phyloP scores from a whole-genome alignment of 257 asterid species.

The Paulownia fortunei region DNA sequence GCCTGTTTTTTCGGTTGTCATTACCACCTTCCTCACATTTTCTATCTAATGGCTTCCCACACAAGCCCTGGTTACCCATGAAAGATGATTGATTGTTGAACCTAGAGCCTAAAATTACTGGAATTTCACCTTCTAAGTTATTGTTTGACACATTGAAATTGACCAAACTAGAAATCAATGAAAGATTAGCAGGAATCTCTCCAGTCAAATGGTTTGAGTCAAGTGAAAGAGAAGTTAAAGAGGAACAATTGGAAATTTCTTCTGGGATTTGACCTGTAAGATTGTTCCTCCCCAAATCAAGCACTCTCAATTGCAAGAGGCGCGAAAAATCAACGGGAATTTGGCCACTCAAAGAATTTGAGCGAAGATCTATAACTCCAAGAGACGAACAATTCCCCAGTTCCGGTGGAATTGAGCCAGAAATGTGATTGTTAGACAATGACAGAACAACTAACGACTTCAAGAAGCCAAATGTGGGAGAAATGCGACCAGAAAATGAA shows the following conservation, averaged over 20 bases:
- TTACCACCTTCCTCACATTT: slow-evolving; percentile 45
- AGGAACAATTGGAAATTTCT: slow-evolving; percentile 60
- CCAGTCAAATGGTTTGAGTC: slow-evolving; percentile 58
- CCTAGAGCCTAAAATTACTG: slow-evolving; percentile 52
- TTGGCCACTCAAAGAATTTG: slow-evolving; percentile 56
- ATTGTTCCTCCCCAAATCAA: slow-evolving; percentile 69
- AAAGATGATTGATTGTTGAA: slow-evolving; percentile 52
- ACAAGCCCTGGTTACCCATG: slow-evolving; percentile 57
- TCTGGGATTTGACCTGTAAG: slow-evolving; percentile 62
- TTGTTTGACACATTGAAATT: slow-evolving; percentile 63
- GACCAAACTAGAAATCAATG: slow-evolving; percentile 49
- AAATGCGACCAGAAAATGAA: slow-evolving; percentile 61
- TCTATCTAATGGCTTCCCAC: slow-evolving; percentile 64
- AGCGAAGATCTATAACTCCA: slow-evolving; percentile 54
- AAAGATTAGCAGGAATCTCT: slow-evolving; percentile 58
- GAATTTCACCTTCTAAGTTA: slow-evolving; percentile 63
- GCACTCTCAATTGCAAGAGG: slow-evolving; percentile 51
- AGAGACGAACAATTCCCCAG: slow-evolving; percentile 68
- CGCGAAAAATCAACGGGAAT: slow-evolving; percentile 56
- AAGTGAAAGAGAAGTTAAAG: slow-evolving; percentile 48
- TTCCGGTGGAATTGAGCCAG: slow-evolving; percentile 63
- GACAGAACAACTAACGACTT: slow-evolving; percentile 63
- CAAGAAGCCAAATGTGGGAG: slow-evolving; percentile 72
- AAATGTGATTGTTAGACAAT: slow-evolving; percentile 58
- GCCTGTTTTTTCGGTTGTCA: slow-evolving; percentile 49